phyloP scores from a whole-genome alignment of 371 early-diverging fungal species.

The Circinella minor region DNA sequence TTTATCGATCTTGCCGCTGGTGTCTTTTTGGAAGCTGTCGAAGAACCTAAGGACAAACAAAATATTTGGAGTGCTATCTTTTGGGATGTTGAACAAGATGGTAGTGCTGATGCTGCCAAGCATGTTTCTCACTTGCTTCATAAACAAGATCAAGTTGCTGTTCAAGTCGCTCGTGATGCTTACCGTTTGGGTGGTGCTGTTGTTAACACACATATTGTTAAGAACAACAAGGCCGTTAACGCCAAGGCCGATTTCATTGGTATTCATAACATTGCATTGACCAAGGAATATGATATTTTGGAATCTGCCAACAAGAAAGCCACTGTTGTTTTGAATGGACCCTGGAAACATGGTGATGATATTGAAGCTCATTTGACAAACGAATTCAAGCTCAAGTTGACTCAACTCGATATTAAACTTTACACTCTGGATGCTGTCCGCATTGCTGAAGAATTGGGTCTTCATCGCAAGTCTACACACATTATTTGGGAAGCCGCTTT shows the following conservation, averaged over 20 bases:
- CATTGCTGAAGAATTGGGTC: constrained; percentile 67
- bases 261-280: constrained; percentile 67
- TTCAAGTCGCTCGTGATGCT: constrained; percentile 58
- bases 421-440: constrained; percentile 68
- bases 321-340: constrained; percentile 68
- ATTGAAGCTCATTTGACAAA: constrained; percentile 70
- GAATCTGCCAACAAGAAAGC: constrained; percentile 60
- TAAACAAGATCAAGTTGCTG: constrained; percentile 31
- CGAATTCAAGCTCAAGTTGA: constrained; percentile 67
- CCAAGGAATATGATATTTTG: constrained; percentile 68
- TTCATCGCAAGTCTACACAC: constrained; percentile 52
- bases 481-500: constrained; percentile 68
- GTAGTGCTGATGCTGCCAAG: constrained; percentile 55
- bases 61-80: constrained; percentile 58
- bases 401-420: constrained; percentile 63
- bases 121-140: constrained; percentile 55
- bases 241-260: constrained; percentile 61
- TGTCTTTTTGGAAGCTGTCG: constrained; percentile 17
- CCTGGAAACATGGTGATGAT: constrained; percentile 71
- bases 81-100: constrained; percentile 68
- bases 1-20: constrained; percentile 39
- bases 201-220: constrained; percentile 58
- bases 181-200: constrained; percentile 64
- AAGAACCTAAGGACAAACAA: constrained; percentile 20
- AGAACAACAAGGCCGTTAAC: constrained; percentile 40